phyloP scores from a whole-genome alignment of 2,329 filamentous ascomycete species.

The Dryadomyces quercus-mongolicae region DNA sequence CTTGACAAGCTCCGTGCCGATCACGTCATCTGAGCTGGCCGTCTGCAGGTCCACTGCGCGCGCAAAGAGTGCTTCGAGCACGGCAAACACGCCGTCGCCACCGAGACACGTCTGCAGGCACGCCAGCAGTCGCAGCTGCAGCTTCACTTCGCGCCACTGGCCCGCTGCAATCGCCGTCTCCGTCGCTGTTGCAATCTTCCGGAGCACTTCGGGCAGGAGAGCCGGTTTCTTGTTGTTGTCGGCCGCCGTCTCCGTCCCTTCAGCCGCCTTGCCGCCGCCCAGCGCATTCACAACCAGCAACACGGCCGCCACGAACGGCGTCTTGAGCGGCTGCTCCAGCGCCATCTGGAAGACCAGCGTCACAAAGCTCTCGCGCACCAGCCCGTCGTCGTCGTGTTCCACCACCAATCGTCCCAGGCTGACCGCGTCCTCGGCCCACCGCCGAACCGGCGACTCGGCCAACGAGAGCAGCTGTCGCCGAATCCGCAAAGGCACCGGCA shows the following conservation, averaged over 20 bases:
- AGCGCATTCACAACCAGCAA: conserved; percentile 68
- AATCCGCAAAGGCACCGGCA: conserved; percentile 56
- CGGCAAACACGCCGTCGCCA: conserved; percentile 71
- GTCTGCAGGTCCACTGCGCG: conserved; percentile 90
- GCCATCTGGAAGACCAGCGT: conserved; percentile 64
- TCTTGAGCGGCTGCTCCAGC: conserved; percentile 90
- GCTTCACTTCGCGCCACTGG: conserved; percentile 84
- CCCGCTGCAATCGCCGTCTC: conserved; percentile 60
- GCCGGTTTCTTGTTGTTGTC: conserved; percentile 35
- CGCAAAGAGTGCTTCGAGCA: conserved; percentile 82
- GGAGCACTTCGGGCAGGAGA: conserved; percentile 59
- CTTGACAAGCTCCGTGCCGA: conserved; percentile 82
- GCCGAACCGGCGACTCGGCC: conserved; percentile 68
- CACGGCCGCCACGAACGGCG: conserved; percentile 82
- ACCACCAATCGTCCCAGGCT: conserved; percentile 64
- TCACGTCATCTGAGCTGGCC: conserved; percentile 81
- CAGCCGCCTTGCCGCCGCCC: conserved; percentile 26
- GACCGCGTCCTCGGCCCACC: conserved; percentile 66
- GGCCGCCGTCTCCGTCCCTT: not conserved
- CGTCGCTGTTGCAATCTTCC: conserved; percentile 44
- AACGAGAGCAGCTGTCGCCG: conserved; percentile 69
- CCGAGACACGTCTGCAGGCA: conserved; percentile 71
- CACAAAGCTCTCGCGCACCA: conserved; percentile 61
- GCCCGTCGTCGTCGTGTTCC: conserved; percentile 67
- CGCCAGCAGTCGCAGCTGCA: conserved; percentile 78